A percentile compares a stretch with the other conserved stretches of the same genome.
phyloP scores from a whole-genome alignment of 257 asterid species.

The Voacanga thouarsii region DNA sequence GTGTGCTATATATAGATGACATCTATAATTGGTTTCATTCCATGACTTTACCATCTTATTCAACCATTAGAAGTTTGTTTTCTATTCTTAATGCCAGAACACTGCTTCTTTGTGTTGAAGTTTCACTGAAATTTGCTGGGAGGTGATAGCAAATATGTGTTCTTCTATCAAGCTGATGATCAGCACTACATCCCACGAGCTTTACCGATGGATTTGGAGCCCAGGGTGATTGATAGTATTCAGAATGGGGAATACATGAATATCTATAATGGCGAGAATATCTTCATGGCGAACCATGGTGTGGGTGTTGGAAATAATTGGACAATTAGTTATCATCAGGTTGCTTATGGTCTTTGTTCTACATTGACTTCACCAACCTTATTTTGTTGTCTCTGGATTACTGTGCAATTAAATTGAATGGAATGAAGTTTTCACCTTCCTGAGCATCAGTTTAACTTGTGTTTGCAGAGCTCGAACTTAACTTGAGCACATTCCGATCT shows the following conservation, averaged over 20 bases:
- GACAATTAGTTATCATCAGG: slow-evolving; percentile 99
- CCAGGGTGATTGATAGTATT: slow-evolving; percentile 93
- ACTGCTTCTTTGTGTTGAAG: not conserved
- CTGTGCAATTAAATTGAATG: not conserved
- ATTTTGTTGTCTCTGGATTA: not conserved
- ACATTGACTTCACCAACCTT: not conserved
- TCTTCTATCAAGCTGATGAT: slow-evolving; percentile 99
- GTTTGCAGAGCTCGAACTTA: too few species aligned
- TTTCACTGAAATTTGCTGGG: slow-evolving; percentile 49
- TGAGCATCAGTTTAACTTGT: too few species aligned
- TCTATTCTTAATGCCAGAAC: not conserved
- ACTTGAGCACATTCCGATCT: not conserved
- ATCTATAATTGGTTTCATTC: not conserved
- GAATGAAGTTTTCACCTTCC: not conserved
- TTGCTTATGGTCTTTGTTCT: slow-evolving; percentile 18
- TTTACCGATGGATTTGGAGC: slow-evolving; percentile 95
- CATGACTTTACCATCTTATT: not conserved
- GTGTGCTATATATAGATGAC: not conserved
- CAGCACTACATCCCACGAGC: slow-evolving; percentile 95
- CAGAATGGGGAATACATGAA: slow-evolving; percentile 94
- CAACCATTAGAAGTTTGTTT: not conserved
- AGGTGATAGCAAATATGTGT: slow-evolving; percentile 96
- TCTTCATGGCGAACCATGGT: slow-evolving; percentile 88
- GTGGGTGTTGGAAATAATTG: slow-evolving; percentile 99
- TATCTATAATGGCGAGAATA: slow-evolving; percentile 92